phyloP scores from a whole-genome alignment of 2,329 filamentous ascomycete genomes.

The Geosmithia putterillii region DNA sequence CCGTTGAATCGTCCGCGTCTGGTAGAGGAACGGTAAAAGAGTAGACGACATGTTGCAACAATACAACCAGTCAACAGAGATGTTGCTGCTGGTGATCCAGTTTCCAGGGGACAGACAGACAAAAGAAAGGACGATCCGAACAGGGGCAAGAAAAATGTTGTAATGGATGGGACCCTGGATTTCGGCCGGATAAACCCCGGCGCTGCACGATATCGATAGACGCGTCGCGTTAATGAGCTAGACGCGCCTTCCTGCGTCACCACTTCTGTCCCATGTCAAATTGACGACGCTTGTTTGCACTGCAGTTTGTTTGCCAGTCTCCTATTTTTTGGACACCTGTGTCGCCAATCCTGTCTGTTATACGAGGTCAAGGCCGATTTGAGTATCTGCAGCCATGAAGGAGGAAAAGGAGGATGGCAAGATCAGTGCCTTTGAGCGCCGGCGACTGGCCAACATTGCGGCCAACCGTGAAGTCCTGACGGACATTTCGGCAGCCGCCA shows the following conservation, averaged over 20 bases:
- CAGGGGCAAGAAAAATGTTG: background rate
- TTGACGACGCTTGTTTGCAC: background rate
- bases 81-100: background rate
- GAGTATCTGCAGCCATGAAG: background rate
- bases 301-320: background rate
- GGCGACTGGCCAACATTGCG: constrained; percentile 75
- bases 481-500: constrained; percentile 61
- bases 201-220: background rate
- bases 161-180: background rate
- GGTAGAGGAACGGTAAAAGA: constrained; percentile 57
- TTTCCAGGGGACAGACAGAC: background rate
- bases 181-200: background rate
- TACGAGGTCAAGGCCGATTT: background rate
- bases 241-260: constrained; percentile 1
- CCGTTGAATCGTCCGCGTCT: constrained; percentile 46
- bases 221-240: background rate
- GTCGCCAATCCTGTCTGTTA: too few relatives aligned
- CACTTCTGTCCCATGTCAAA: constrained; percentile 1
- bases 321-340: too few relatives aligned
- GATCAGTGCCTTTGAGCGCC: constrained; percentile 77
- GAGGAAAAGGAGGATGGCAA: constrained; percentile 23
- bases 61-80: background rate
- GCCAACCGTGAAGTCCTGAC: constrained; percentile 73
- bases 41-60: constrained; percentile 31
- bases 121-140: background rate